Evolutionary conservation across 805 yeast species (phyloP).

Genomic region (Candida peoriensis): DNA sequence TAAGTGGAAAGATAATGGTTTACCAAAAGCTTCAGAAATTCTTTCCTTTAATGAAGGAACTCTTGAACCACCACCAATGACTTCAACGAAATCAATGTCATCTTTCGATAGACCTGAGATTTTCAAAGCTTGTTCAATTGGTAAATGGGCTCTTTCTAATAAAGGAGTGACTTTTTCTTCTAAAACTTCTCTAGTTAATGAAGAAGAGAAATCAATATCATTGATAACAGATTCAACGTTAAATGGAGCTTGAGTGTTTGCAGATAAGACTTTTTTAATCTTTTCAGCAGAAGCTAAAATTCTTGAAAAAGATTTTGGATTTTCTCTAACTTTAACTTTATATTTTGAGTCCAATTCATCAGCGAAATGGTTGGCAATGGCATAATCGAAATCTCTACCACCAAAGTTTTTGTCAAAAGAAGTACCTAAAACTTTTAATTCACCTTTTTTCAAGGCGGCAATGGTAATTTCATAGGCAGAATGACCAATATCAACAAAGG

Average conservation of each 20-base stretch:
- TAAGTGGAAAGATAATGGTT: slow-evolving; percentile 85
- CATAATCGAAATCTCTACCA: slow-evolving; percentile 94
- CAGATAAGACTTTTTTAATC: slow-evolving; percentile 93
- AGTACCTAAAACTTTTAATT: slow-evolving; percentile 85
- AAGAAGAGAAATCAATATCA: slow-evolving; percentile 91
- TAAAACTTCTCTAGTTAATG: slow-evolving; percentile 83
- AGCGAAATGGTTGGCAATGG: slow-evolving; percentile 92
- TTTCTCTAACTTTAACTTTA: slow-evolving; percentile 86
- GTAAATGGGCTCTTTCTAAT: slow-evolving; percentile 67
- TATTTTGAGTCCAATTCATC: slow-evolving; percentile 86
- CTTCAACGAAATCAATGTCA: slow-evolving; percentile 87
- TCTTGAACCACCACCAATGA: slow-evolving; percentile 98
- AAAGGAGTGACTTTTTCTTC: slow-evolving; percentile 86
- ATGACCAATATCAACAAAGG: slow-evolving; percentile 96
- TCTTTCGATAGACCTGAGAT: slow-evolving; percentile 68
- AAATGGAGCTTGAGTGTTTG: slow-evolving; percentile 91
- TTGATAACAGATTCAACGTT: slow-evolving; percentile 95
- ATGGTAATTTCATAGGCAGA: slow-evolving; percentile 88
- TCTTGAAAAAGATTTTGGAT: slow-evolving; percentile 94
- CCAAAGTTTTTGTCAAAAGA: slow-evolving; percentile 96
- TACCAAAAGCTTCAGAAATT: slow-evolving; percentile 75
- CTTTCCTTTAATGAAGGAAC: slow-evolving; percentile 88
- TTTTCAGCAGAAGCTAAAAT: slow-evolving; percentile 88
- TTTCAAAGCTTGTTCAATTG: slow-evolving; percentile 76
- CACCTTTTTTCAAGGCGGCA: slow-evolving; percentile 91